Conservation (phyloP, 371 early-diverging fungal genomes). For the Actinomortierella ambigua region DNA sequence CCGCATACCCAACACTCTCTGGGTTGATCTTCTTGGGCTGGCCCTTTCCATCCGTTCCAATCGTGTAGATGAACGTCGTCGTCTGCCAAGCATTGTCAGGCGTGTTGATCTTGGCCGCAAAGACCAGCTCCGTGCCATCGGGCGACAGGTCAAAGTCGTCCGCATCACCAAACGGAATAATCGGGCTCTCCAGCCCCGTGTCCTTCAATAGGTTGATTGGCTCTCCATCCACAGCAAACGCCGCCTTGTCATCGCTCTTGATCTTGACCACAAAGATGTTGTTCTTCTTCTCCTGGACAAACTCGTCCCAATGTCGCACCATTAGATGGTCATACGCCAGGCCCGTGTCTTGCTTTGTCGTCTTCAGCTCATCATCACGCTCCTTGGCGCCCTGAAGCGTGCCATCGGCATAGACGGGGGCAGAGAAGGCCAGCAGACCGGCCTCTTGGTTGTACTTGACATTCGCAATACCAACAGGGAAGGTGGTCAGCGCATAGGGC, state of each 20-base stretch:
- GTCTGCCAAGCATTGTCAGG: constrained; percentile 80
- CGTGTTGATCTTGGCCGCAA: constrained; percentile 69
- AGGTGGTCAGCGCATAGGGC: constrained; percentile 55
- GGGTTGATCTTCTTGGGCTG: constrained; percentile 57
- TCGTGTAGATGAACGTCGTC: constrained; percentile 70
- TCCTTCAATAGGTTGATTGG: constrained; percentile 57
- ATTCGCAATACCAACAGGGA: constrained; percentile 52
- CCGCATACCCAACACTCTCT: constrained; percentile 66
- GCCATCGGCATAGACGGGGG: constrained; percentile 55
- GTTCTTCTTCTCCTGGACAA: constrained; percentile 57
- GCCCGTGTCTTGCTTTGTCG: constrained; percentile 55
- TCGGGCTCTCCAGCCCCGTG: constrained; percentile 59
- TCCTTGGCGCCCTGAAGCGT: constrained; percentile 51
- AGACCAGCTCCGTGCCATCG: constrained; percentile 71
- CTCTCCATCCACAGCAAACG: constrained; percentile 43
- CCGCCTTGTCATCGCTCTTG: constrained; percentile 28
- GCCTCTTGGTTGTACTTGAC: constrained; percentile 52
- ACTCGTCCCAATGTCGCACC: constrained; percentile 78
- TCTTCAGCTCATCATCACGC: constrained; percentile 49
- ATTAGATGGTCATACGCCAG: constrained; percentile 65
- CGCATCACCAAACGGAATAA: constrained; percentile 64
- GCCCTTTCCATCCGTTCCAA: constrained; percentile 54
- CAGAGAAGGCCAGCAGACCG: constrained; percentile 57
- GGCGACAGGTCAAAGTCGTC: constrained; percentile 66
- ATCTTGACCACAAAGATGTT: constrained; percentile 61